Percentiles rank a stretch among this genome's conserved stretches.
Evolutionary conservation across 2,329 filamentous ascomycete genomes (phyloP).

Genomic region (Myriosclerotinia duriaeana): DNA sequence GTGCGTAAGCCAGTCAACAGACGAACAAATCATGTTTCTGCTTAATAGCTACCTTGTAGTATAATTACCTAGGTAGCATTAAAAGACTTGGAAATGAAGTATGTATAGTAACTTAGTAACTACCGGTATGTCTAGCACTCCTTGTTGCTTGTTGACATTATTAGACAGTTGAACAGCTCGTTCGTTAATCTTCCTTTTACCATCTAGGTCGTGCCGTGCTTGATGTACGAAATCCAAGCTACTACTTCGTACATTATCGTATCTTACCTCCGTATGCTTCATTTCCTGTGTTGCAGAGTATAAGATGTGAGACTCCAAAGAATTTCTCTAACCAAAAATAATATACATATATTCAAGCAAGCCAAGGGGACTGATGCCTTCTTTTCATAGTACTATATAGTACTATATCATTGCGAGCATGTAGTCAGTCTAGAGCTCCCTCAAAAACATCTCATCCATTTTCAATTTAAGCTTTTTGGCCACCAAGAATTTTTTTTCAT

Average conservation of each 20-base stretch:
- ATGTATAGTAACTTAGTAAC: too few relatives aligned
- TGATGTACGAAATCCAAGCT: neutral
- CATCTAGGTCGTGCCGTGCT: neutral
- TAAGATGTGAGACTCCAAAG: neutral
- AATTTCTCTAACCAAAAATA: neutral
- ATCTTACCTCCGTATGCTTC: neutral
- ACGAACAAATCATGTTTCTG: too few relatives aligned
- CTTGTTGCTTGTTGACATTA: too few relatives aligned
- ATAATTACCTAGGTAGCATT: too few relatives aligned
- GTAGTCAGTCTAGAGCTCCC: neutral
- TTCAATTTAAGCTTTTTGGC: neutral
- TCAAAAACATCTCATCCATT: neutral
- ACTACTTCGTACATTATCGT: too few relatives aligned
- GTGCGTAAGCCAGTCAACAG: too few relatives aligned
- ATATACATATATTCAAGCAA: neutral
- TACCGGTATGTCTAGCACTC: too few relatives aligned
- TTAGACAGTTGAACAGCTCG: neutral
- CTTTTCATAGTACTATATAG: constrained; percentile 8
- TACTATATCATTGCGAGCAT: constrained; percentile 1
- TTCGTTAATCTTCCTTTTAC: neutral
- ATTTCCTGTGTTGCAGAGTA: constrained; percentile 2
- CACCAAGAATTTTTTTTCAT: constrained; percentile 4
- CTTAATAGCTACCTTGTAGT: too few relatives aligned
- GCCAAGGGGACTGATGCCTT: neutral
- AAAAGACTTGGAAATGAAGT: too few relatives aligned